phyloP scores from a whole-genome alignment of 495 filamentous ascomycete species.

The Annulohypoxylon nitens region DNA sequence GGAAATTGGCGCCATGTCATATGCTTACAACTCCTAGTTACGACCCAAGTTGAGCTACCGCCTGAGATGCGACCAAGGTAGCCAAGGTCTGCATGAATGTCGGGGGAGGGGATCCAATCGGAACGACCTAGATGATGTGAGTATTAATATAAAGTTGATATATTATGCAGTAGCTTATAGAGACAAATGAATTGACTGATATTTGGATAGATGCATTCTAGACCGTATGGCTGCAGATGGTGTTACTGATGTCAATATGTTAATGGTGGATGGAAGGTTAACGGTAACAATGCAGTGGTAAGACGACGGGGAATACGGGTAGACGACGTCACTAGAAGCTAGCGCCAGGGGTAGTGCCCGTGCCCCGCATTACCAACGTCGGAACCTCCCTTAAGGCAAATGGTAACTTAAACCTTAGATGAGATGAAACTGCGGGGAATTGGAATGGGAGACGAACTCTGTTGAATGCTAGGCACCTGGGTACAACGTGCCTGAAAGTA shows the following conservation, averaged over 20 bases:
- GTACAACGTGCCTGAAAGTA: neutral
- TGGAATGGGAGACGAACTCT: neutral
- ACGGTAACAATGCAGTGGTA: neutral
- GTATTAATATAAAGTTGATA: constrained; percentile 4
- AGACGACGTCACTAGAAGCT: constrained; percentile 28
- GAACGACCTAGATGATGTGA: neutral
- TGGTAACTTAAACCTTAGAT: neutral
- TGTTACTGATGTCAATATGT: neutral
- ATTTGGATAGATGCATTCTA: neutral
- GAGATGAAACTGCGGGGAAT: constrained; percentile 26
- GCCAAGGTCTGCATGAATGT: constrained; percentile 13
- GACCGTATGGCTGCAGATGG: neutral
- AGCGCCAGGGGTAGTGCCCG: constrained; percentile 13
- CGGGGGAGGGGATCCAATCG: neutral
- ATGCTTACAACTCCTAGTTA: neutral
- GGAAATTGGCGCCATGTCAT: constrained; percentile 24
- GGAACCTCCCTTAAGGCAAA: neutral
- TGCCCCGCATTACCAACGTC: constrained; percentile 17
- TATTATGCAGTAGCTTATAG: neutral
- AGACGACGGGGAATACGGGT: neutral
- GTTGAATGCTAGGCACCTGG: neutral
- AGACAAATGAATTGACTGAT: neutral
- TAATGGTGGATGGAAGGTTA: neutral
- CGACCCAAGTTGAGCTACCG: constrained; percentile 18
- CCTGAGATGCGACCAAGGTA: constrained; percentile 14